Evolutionary conservation across 2,329 filamentous ascomycete genomes (phyloP).

Genomic region (Trichoderma oligosporum): DNA sequence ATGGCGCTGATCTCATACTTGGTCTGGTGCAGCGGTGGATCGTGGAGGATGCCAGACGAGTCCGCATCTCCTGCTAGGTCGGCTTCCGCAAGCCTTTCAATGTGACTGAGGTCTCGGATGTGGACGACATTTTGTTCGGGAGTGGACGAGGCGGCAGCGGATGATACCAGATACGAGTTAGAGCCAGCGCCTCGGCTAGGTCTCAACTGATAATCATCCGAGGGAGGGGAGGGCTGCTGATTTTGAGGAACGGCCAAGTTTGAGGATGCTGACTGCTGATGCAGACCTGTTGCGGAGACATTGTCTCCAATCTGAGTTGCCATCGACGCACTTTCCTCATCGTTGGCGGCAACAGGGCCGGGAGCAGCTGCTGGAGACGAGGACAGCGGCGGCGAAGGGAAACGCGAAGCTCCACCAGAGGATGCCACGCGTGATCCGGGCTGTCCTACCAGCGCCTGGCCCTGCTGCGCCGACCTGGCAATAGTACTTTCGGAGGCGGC

Average conservation of each 20-base stretch:
- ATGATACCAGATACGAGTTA: constrained; percentile 20
- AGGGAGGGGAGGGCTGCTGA: constrained; percentile 36
- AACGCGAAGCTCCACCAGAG: constrained; percentile 42
- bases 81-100: constrained; percentile 80
- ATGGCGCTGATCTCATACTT: constrained; percentile 95
- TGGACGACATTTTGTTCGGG: constrained; percentile 59
- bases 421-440: constrained; percentile 25
- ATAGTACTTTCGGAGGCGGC: constrained; percentile 23
- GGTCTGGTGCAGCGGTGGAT: constrained; percentile 51
- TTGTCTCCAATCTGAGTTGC: constrained; percentile 38
- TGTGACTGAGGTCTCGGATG: constrained; percentile 84
- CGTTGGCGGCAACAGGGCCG: constrained; percentile 36
- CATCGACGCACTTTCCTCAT: constrained; percentile 47
- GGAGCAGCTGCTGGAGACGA: constrained; percentile 45
- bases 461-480: constrained; percentile 20
- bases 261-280: constrained; percentile 9
- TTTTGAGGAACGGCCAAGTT: constrained; percentile 22
- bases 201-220: constrained; percentile 37
- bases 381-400: constrained; percentile 54
- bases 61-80: constrained; percentile 52
- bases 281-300: constrained; percentile 28
- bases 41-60: constrained; percentile 48
- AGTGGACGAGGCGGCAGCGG: constrained; percentile 24
- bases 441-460: constrained; percentile 3
- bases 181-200: constrained; percentile 32